Evolutionary conservation across 768 basidiomycete species (phyloP), one percentile per base, ranked within the genome.

Genomic region (Mrakia gelida): DNA sequence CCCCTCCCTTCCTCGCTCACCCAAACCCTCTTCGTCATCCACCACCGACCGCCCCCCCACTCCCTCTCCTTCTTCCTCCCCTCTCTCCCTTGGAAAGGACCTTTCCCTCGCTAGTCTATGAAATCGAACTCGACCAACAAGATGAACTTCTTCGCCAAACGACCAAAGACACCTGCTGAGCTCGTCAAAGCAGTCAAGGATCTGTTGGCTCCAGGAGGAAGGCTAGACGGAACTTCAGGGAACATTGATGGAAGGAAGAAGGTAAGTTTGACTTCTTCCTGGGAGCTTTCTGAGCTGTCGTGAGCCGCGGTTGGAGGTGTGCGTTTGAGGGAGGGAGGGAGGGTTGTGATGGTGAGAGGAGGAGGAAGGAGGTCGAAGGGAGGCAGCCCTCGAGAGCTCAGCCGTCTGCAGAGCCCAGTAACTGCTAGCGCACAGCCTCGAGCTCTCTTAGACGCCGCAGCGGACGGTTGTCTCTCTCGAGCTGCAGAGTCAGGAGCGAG

Each of bases 241-340:
- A 38, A 43, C 11, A n/a, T 88, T 71, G 95, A 96, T 83, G 87
- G 89, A 3, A 87, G 91, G 82, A 86, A 91, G 84, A 94, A 93
- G 91, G 94, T 93, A 81, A 75, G 89, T 77, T 38, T 38, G 8
- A 38, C 38, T 38, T 38, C 4, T 3, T 3, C 16, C 18, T 23
- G 67, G 41, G 28, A 41, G 56, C 7, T 79, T 15, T 23, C 56
- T 61, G 38, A 32, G 56, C 34, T 13, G 41, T 10, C 1, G 71
- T 61, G 71, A 26, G 70, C 28, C 49, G 56, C 32, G 38, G 16
- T 9, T 10, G 1, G 30, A 34, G 30, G 18, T 71, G 67, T 26
- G 67, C 13, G 73, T 16, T 26, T 13, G 62, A 49, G 71, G 28
- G n/a, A 77, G 56, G 16, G 34, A 16, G 26, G n/a, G 26, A 23